Percentiles rank a stretch among this genome's conserved stretches.
Conservation (phyloP, 257 asterid species). For the Cinchona pubescens region DNA sequence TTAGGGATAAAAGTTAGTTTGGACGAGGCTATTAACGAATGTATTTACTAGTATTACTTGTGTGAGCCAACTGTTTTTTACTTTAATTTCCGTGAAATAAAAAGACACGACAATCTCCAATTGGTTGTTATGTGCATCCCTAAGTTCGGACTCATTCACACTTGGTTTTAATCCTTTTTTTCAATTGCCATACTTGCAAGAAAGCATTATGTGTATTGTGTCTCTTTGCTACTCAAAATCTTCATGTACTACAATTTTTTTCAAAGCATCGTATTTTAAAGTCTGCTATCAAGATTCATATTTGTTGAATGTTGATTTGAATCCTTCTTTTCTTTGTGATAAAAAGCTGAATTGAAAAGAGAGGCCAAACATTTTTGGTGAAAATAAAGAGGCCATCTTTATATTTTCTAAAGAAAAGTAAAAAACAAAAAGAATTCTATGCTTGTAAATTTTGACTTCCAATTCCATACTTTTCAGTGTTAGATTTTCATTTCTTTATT, state of each 20-base stretch:
- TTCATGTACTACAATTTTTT: background rate
- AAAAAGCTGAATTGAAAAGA: background rate
- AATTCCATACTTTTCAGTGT: background rate
- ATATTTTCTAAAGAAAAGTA: background rate
- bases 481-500: background rate
- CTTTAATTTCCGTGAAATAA: too few relatives aligned
- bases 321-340: background rate
- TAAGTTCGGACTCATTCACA: too few relatives aligned
- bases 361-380: background rate
- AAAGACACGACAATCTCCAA: too few relatives aligned
- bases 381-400: too few relatives aligned
- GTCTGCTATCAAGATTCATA: background rate
- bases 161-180: too few relatives aligned
- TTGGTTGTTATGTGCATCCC: too few relatives aligned
- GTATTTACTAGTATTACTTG: too few relatives aligned
- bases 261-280: background rate
- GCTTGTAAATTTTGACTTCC: background rate
- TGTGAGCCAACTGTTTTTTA: too few relatives aligned
- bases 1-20: too few relatives aligned
- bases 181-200: background rate
- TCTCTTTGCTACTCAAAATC: background rate
- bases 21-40: too few relatives aligned
- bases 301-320: slow-evolving; percentile 11
- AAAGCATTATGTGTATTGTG: background rate
- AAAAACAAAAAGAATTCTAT: background rate